phyloP scores from a whole-genome alignment of 1,139 yeast genomes.

The Debaryomyces udenii region DNA sequence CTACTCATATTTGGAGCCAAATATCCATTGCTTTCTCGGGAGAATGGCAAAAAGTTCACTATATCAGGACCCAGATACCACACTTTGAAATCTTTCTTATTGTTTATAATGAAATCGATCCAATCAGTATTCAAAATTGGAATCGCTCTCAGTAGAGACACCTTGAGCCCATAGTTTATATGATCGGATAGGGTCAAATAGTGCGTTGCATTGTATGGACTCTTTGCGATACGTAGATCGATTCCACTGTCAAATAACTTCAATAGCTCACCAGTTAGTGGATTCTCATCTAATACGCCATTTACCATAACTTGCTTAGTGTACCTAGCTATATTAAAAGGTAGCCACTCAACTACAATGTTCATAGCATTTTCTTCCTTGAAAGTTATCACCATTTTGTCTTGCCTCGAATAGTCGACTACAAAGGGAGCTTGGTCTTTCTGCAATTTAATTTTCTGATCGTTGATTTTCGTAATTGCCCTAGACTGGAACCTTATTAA shows the following conservation, averaged over 20 bases:
- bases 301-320: constrained; percentile 4
- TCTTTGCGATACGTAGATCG: constrained; percentile 28
- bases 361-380: constrained; percentile 20
- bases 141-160: constrained; percentile 30
- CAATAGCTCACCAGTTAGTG: constrained; percentile 12
- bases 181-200: constrained; percentile 21
- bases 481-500: constrained; percentile 29
- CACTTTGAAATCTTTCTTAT: constrained; percentile 17
- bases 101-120: constrained; percentile 20
- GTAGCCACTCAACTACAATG: constrained; percentile 28
- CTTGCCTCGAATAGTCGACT: constrained; percentile 20
- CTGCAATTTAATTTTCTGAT: constrained; percentile 25
- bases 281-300: constrained; percentile 1
- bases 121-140: constrained; percentile 32
- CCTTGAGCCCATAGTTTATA: constrained; percentile 18
- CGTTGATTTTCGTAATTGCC: constrained; percentile 37
- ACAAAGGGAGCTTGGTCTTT: constrained; percentile 22
- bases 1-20: constrained; percentile 22
- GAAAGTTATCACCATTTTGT: constrained; percentile 23
- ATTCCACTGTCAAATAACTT: constrained; percentile 18
- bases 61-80: constrained; percentile 27
- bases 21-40: constrained; percentile 13
- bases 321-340: constrained; percentile 20
- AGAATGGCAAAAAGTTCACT: constrained; percentile 21
- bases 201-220: constrained; percentile 30